Base-by-base conservation (phyloP, 176 grass and related monocot genomes). In the Oryza glumipatula region DNA sequence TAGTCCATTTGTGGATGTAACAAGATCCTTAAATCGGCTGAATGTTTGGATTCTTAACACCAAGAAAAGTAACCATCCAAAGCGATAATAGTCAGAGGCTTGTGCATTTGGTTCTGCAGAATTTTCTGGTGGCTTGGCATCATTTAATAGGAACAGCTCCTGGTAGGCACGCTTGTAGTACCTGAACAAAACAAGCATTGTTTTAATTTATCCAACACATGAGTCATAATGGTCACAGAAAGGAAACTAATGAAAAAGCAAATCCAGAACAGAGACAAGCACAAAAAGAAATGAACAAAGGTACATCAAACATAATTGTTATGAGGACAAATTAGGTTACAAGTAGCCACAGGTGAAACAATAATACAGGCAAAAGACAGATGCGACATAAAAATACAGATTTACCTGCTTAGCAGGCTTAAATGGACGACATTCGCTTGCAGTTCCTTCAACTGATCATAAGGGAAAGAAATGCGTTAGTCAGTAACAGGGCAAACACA, bases 21-120 rank as follows among this genome's bases (percentile, higher is more conserved):
- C 94, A 64, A 99, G 93, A 89, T 99, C 94, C 88, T 94, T 99
- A 81, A 92, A 93, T 56, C 73, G 76, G 61, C 86, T 86, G 22
- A 88, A 90, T 88, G 93, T 87, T 88, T 94, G 89, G 86, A 96
- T 81, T 82, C 96, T 90, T 41, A 92, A 67, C 80, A 87, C 88
- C 80, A 99, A 85, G 90, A 96, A 96, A 65, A 99, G 82, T 78
- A 96, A 81, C 96, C 96, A 99, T 52, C 96, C 96, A 89, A 99
- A 99, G 23, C 76, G 83, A 88, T 94, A 94, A 81, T 85, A 90
- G 30, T 96, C 89, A 65, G 93, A 92, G 87, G 79, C 75, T 24
- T 89, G 84, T 38, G 17, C 73, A 69, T 23, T 83, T 85, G 66
- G 44, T 58, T 68, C 76, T 70, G 82, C 81, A 86, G 90, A 88